Conservation (phyloP, 2,329 filamentous ascomycete species). For the Penicillium palitans region DNA sequence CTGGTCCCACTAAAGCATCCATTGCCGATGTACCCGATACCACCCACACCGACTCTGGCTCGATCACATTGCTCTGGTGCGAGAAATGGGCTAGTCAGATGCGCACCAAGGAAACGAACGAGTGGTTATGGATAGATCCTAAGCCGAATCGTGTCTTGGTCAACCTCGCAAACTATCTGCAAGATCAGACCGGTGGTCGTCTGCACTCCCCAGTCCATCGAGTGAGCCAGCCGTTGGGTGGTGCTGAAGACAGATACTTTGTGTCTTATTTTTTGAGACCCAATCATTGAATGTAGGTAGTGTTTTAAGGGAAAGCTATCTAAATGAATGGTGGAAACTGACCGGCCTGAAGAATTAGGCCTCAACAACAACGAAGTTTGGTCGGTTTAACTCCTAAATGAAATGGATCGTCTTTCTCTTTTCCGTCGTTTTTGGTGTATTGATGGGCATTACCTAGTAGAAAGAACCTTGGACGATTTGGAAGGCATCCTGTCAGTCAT, state of each 20-base stretch:
- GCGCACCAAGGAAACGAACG: slow-evolving; percentile 12
- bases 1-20: slow-evolving; percentile 13
- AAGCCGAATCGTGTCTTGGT: slow-evolving; percentile 22
- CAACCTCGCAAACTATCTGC: slow-evolving; percentile 29
- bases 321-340: too few species aligned
- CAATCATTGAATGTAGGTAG: background rate
- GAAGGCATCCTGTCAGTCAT: too few species aligned
- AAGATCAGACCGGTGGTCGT: slow-evolving; percentile 22
- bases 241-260: slow-evolving; percentile 23
- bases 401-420: too few species aligned
- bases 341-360: too few species aligned
- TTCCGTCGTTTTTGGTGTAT: too few species aligned
- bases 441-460: too few species aligned
- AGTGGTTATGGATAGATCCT: slow-evolving; percentile 20
- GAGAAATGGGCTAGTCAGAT: slow-evolving; percentile 21
- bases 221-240: slow-evolving; percentile 28
- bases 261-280: slow-evolving; percentile 31
- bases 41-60: slow-evolving; percentile 18
- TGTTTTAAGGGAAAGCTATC: too few species aligned
- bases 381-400: too few species aligned
- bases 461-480: too few species aligned
- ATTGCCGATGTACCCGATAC: slow-evolving; percentile 15
- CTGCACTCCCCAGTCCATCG: slow-evolving; percentile 28
- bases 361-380: too few species aligned
- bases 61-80: slow-evolving; percentile 23